Conservation (phyloP, 345 rosid genomes). For the Aquilaria yunnanensis region DNA sequence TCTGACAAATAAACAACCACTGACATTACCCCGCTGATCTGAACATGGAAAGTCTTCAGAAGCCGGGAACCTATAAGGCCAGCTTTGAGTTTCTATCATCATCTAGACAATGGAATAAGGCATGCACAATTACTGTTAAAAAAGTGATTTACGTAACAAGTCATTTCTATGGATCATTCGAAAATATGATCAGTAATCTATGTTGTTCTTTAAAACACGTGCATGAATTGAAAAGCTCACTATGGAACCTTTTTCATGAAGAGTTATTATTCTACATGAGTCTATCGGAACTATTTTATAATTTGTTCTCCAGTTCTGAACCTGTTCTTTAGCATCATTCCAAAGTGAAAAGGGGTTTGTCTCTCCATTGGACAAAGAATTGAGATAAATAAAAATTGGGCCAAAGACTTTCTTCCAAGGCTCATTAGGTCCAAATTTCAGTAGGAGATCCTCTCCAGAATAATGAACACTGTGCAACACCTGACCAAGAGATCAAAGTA, state of each 20-base stretch:
- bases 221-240: too few relatives aligned
- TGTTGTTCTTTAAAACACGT: too few relatives aligned
- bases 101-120: constrained; percentile 22
- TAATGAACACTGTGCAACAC: constrained; percentile 83
- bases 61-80: constrained; percentile 84
- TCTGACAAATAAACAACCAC: constrained; percentile 55
- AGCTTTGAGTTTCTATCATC: constrained; percentile 46
- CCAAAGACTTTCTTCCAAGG: constrained; percentile 96
- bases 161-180: too few relatives aligned
- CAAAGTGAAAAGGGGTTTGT: constrained; percentile 53
- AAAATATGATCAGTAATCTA: too few relatives aligned
- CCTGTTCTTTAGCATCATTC: constrained; percentile 84
- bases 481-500: constrained; percentile 26
- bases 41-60: constrained; percentile 58
- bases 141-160: too few relatives aligned
- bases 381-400: constrained; percentile 72
- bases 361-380: constrained; percentile 37
- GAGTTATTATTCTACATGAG: too few relatives aligned
- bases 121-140: too few relatives aligned
- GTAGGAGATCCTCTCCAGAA: constrained; percentile 65
- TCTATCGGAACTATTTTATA: background rate
- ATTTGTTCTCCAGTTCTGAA: constrained; percentile 3
- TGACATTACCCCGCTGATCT: constrained; percentile 54
- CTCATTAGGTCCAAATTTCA: constrained; percentile 42
- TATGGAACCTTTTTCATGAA: too few relatives aligned